Conservation (phyloP, 495 filamentous ascomycete genomes). For the Lasiosphaeria hispida region DNA sequence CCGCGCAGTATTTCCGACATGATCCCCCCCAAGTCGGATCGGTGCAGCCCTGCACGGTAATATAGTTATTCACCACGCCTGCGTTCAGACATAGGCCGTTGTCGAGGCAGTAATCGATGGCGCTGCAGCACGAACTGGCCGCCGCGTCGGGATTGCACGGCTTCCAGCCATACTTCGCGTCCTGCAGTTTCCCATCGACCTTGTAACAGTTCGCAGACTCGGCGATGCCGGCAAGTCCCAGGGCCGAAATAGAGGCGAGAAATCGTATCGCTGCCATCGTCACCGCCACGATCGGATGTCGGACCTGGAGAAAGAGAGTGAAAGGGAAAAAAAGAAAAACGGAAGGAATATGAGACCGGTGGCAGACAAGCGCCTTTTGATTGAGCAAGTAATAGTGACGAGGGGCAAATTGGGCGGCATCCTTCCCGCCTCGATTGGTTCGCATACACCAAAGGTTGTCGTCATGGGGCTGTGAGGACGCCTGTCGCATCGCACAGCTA, state of each 20-base stretch:
- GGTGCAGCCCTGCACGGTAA: constrained; percentile 6
- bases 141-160: constrained; percentile 1
- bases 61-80: background rate
- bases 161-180: background rate
- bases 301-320: too few relatives aligned
- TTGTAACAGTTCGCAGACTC: constrained; percentile 3
- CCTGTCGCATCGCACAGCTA: too few relatives aligned
- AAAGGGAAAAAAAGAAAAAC: too few relatives aligned
- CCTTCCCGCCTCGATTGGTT: too few relatives aligned
- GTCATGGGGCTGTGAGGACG: too few relatives aligned
- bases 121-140: background rate
- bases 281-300: background rate
- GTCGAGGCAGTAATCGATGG: background rate
- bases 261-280: background rate
- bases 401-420: too few relatives aligned
- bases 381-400: too few relatives aligned
- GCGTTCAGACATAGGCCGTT: constrained; percentile 10
- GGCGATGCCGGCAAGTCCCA: background rate
- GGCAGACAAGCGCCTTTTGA: too few relatives aligned
- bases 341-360: too few relatives aligned
- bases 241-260: background rate
- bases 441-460: too few relatives aligned
- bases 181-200: background rate
- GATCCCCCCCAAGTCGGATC: constrained; percentile 2
- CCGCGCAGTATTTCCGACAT: background rate